Base-by-base conservation (phyloP, 768 basidiomycete genomes). In the Dendrothele bispora region DNA sequence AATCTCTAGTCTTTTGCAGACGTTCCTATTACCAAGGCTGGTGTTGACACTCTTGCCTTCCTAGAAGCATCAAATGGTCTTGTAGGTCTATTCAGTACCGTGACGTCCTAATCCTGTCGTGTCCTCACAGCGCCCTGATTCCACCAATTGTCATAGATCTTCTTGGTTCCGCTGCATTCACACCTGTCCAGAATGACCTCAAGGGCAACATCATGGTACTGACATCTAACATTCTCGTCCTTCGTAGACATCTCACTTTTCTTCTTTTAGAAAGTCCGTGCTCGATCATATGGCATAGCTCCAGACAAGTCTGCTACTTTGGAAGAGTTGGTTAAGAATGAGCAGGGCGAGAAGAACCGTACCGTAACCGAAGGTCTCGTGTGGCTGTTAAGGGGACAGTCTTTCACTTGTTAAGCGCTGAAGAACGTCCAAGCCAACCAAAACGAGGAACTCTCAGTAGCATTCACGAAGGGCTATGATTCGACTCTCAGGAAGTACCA, bases 351-450 rank as follows among this genome's bases (percentile, higher is more conserved):
- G 69, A 91, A 94, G 78, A 92, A 92, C 68, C 78, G 81, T 15
- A 78, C 80, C 1, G 91, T 95, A 2, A 97, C 94, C 0, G 86
- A 95, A 61, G 94, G 92, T 14, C 78, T 98, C 46, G 69, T 98
- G 67, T 99, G 95, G 97, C 79, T 99, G 41, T 78, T 94, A 41
- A 84, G 94, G 25, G 97, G 93, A 2, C 80, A 94, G 42, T 80
- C 82, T 24, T 99, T 99, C 74, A 99, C 95, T 26, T 82, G 85
- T 68, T 74, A 79, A 49, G 88, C 88, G 1, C 80, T 99, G 24
- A 78, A 87, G 53, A 70, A 76, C 35, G 79, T 85, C 0, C 86
- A 91, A 57, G 73, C 69, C 3, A 79, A 95, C 66, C 71, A 79
- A 37, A 60, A 61, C 2, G 61, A 72, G 39, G 88, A 93, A 61